Percentiles rank a stretch among this genome's conserved stretches.
These are phyloP conservation scores for Chytridium lagenaria DNA, from an alignment of 371 early-diverging fungal genomes.

Conservation along the genomic window DNA sequence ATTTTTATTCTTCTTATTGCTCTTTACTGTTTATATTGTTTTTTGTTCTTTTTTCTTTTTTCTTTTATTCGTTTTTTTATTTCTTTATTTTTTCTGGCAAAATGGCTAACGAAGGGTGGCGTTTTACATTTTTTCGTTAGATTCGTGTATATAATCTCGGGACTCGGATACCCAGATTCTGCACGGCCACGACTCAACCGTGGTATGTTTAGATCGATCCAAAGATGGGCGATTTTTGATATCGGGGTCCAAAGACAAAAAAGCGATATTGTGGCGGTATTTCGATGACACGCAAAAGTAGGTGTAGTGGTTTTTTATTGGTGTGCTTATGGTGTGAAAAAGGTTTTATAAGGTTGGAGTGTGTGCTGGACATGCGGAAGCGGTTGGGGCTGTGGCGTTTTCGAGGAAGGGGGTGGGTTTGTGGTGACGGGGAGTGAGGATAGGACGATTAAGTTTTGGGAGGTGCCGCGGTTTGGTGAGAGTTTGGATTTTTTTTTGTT, in stretches of 20 bases:
- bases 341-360: constrained; percentile 69
- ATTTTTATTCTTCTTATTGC: too few relatives aligned
- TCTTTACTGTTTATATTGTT: too few relatives aligned
- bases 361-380: constrained; percentile 90
- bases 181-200: constrained; percentile 87
- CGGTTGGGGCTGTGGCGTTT: constrained; percentile 84
- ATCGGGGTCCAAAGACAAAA: constrained; percentile 91
- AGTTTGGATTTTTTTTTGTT: constrained; percentile 16
- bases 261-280: constrained; percentile 79
- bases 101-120: too few relatives aligned
- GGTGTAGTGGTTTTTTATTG: background rate
- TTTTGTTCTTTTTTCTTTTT: too few relatives aligned
- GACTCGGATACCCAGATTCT: constrained; percentile 83
- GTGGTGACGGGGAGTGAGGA: constrained; percentile 90
- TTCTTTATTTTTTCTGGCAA: too few relatives aligned
- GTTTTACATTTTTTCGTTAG: too few relatives aligned
- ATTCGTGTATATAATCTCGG: constrained; percentile 82
- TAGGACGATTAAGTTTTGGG: constrained; percentile 95
- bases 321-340: background rate
- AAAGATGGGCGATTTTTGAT: constrained; percentile 71
- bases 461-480: constrained; percentile 40
- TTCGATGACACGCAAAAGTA: constrained; percentile 29
- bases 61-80: too few relatives aligned
- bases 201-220: constrained; percentile 77
- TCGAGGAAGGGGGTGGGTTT: constrained; percentile 64